A percentile compares a stretch with the other conserved stretches of the same genome.
phyloP scores from a whole-genome alignment of 495 filamentous ascomycete species.

The Trypethelium eluteriae region DNA sequence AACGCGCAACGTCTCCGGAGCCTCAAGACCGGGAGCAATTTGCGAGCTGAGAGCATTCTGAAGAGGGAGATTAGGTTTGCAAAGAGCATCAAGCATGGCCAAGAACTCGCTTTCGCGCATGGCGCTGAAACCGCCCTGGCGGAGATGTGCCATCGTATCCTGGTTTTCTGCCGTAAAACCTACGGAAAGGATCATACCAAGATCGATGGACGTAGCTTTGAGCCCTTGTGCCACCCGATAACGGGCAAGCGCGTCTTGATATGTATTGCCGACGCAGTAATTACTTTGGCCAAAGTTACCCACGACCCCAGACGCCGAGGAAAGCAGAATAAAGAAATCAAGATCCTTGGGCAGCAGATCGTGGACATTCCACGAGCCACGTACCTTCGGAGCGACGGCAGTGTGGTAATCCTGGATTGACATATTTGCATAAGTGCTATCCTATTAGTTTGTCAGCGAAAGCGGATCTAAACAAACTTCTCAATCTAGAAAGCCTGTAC shows the following conservation, averaged over 20 bases:
- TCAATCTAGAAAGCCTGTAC: background rate
- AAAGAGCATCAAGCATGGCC: constrained; percentile 3
- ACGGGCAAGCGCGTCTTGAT: constrained; percentile 15
- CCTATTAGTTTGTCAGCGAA: constrained; percentile 4
- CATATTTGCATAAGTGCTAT: constrained; percentile 11
- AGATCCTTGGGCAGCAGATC: constrained; percentile 11
- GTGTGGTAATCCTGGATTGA: background rate
- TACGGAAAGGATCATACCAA: constrained; percentile 13
- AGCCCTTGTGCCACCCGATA: constrained; percentile 14
- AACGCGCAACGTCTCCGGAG: constrained; percentile 2
- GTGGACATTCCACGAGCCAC: constrained; percentile 17
- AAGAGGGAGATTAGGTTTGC: background rate
- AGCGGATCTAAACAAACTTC: background rate
- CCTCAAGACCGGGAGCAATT: background rate
- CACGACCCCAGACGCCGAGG: constrained; percentile 16
- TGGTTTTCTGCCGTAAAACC: constrained; percentile 15
- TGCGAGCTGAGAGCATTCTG: background rate
- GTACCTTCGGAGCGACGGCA: constrained; percentile 12
- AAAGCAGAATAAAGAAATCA: constrained; percentile 21
- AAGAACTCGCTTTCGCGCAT: constrained; percentile 10
- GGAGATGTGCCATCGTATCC: constrained; percentile 1
- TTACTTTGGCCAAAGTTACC: constrained; percentile 17
- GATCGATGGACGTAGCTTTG: constrained; percentile 13
- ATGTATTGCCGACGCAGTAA: constrained; percentile 20
- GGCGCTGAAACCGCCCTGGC: background rate